Evolutionary conservation across 2,329 filamentous ascomycete genomes (phyloP), one percentile per base, ranked within the genome.

Genomic region (Aspergillus tanneri): DNA sequence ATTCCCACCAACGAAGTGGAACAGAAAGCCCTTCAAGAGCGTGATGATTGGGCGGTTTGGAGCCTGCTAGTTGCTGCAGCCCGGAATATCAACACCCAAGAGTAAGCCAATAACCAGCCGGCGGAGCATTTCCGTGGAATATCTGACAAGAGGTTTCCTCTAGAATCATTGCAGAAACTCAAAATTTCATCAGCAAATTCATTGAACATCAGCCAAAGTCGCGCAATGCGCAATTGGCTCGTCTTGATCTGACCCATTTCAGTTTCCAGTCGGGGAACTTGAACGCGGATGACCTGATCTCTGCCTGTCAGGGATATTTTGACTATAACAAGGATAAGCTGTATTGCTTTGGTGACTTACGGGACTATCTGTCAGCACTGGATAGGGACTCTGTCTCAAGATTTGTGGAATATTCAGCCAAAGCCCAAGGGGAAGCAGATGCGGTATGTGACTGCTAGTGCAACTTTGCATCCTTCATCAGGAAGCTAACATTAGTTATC

Each of bases 21-120:
- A 24, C 54, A 53, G 12, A 64, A 63, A 8, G 48, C 55, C 19
- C 51, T 68, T 3, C 64, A 68, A 46, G 69, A 70, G 58, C 64
- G 66, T 45, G 69, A 75, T 54, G 72, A 76, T 45, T 76, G 74
- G 69, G 65, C 61, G 35, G 66, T 75, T 14, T 77, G 75, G 75
- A 65, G 61, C n/a, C 57, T 74, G 10, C 59, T 76, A 41, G 52
- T 74, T 9, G 57, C 54, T 14, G 63, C 70, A 10, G 61, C 63
- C 11, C 60, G 62, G 16, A 64, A 67, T 19, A 49, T 67, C 4
- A 61, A 62, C 28, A 61, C 42, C 6, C 39, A 61, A 46, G 65
- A 64, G 72, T 74, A 59, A 52, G 72, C 62, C 12, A 14, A 21
- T 12, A 34, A 18, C 9, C 11, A 12, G 25, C 14, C 12, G 12